Base-by-base conservation (phyloP, 2,329 filamentous ascomycete species). In the Calonectria pseudoturangicola region DNA sequence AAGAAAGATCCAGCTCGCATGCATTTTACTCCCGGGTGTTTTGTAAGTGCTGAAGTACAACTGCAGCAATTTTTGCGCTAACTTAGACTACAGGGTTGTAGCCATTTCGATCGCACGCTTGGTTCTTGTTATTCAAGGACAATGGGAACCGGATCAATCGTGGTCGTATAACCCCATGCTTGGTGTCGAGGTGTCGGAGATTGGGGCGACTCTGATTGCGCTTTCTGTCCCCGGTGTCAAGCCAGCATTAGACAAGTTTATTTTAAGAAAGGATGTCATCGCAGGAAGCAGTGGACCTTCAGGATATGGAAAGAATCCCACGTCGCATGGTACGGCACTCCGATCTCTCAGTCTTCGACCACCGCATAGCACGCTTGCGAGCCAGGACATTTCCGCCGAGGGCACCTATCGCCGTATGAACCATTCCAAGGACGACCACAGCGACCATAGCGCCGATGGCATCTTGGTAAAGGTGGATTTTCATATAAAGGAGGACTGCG, bases 151-250 rank as follows among this genome's bases (percentile, higher is more conserved):
- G 2, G 88, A 89, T 75, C 82, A 83, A 79, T 88, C 87, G 18
- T 89, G 88, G 88, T 82, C 83, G 28, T 89, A 89, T 76, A 85
- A 88, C 66, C 86, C 87, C 0, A 85, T 89, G 82, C 79, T 89
- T 4, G 86, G 81, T 3, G 84, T 89, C 4, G 88, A 89, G 77
- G 86, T 86, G 3, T 84, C 88, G 2, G 88, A 89, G 48, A 87
- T 89, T 25, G 87, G 87, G 4, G 83, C 84, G 1, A 89, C 88
- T 0, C 76, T 89, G 28, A 85, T 89, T 47, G 87, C 88, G 1
- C 83, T 89, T 1, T 89, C 88, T 0, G 82, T 89, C 0, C 88
- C 88, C 0, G 88, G 87, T 3, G 79, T 88, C 58, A 89, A 89
- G 67, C 88, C 87, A 0, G 76, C 89, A 3, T 84, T 86, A 50